Base-by-base conservation (phyloP, 148 eudicot species). In the Polygonum maritimum region DNA sequence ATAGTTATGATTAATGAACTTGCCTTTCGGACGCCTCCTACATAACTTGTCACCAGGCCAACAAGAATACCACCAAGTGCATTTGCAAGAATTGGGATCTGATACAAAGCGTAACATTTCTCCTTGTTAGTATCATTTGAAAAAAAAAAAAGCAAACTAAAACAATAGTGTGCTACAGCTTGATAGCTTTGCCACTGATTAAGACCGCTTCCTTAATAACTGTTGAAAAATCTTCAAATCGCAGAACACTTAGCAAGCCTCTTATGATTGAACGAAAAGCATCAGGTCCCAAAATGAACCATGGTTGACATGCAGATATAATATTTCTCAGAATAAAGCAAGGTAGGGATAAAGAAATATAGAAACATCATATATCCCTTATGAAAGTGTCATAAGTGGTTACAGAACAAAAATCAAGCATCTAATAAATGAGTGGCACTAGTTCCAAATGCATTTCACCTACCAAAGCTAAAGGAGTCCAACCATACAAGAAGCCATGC, bases 51-150 rank as follows among this genome's bases (percentile, higher is more conserved):
- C 73, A 94, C 92, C 44, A 94, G 92, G 73, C 98, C 98, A 74
- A 94, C 97, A 82, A 94, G 96, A 79, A 94, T 94, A 71, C 98
- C 98, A 77, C 98, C 97, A 77, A 90, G 82, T 73, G 97, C 98
- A 88, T 94, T 94, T 78, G 81, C 79, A 77, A 85, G 70, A 35
- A 92, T 90, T 80, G 97, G 98, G 74, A 92, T 86, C 97, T 94
- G 92, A 47, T 85, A 58, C 45, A 74, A 78, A 0, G 60, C 22
- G 76, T 19, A 78, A 2, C 4, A 57, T 57, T 7, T 57, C 26
- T 55, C 9, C 10, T 57, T 57, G 10, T 57, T 52, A 14, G 1
- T 19, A 48, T 7, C n/a, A 33, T 51, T 26, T 15, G 31, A 48
- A 22, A 22, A 16, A 31, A 44, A 5, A 9, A 5, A 38, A 9